Percentiles rank a stretch among this genome's conserved stretches.
Conservation (phyloP, 441 rosid genomes). For the Adansonia rubrostipa region DNA sequence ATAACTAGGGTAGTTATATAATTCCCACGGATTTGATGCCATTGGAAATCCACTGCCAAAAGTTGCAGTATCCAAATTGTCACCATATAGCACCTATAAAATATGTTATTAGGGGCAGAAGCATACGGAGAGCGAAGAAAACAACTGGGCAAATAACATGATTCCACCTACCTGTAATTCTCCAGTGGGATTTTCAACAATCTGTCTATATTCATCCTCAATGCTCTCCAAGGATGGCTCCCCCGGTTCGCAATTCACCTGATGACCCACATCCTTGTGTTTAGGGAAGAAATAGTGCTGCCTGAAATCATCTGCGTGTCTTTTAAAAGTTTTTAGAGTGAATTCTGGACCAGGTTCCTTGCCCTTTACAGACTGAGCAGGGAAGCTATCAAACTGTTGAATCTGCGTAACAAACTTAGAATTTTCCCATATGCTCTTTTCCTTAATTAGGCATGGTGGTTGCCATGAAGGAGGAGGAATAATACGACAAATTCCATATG, state of each 20-base stretch:
- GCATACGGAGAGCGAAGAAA: conserved; percentile 11
- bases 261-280: conserved; percentile 30
- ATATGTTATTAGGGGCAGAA: conserved; percentile 13
- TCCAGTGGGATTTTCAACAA: conserved; percentile 59
- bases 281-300: conserved; percentile 41
- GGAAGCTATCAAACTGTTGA: conserved; percentile 55
- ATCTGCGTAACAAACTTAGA: conserved; percentile 46
- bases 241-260: conserved; percentile 28
- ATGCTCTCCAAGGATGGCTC: conserved; percentile 50
- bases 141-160: conserved; percentile 18
- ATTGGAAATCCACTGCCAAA: conserved; percentile 78
- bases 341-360: conserved; percentile 45
- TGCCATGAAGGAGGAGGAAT: conserved; percentile 79
- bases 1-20: conserved; percentile 39
- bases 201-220: conserved; percentile 62
- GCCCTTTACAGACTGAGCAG: conserved; percentile 34
- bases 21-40: conserved; percentile 26
- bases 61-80: conserved; percentile 45
- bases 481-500: conserved; percentile 73
- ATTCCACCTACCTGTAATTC: conserved; percentile 56
- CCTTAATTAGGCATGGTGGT: conserved; percentile 57
- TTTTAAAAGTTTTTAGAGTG: conserved; percentile 58
- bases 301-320: conserved; percentile 52
- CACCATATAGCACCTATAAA: conserved; percentile 63
- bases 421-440: conserved; percentile 50